phyloP scores from a whole-genome alignment of 768 basidiomycete species.

The Russula brevipes region DNA sequence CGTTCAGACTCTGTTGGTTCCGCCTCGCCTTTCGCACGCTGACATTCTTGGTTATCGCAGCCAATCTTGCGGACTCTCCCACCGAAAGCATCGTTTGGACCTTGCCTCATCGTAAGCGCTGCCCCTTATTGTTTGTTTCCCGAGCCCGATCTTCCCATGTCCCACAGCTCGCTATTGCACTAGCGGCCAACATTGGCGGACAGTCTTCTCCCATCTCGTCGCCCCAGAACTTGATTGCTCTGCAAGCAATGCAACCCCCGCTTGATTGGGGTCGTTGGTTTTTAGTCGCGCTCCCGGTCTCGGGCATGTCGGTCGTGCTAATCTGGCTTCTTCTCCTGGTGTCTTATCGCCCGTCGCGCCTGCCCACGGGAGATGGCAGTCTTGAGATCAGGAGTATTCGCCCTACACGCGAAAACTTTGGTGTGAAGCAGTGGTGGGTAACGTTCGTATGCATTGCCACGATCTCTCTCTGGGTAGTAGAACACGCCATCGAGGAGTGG shows the following conservation, averaged over 20 bases:
- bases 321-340: constrained; percentile 89
- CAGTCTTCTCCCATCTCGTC: constrained; percentile 97
- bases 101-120: constrained; percentile 81
- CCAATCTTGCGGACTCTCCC: constrained; percentile 92
- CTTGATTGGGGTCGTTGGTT: constrained; percentile 94
- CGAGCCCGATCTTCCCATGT: constrained; percentile 1
- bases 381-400: constrained; percentile 83
- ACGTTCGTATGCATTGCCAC: constrained; percentile 75
- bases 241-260: constrained; percentile 77
- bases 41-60: constrained; percentile 37
- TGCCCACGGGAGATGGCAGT: constrained; percentile 68
- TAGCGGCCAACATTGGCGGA: constrained; percentile 98
- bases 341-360: constrained; percentile 69
- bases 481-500: constrained; percentile 63
- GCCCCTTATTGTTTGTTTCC: not conserved
- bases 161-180: constrained; percentile 82
- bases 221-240: constrained; percentile 93
- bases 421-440: constrained; percentile 86
- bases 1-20: constrained; percentile 27
- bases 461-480: constrained; percentile 87
- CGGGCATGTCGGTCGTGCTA: constrained; percentile 73
- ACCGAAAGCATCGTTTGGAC: constrained; percentile 78
- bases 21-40: constrained; percentile 16
- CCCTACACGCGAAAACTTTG: constrained; percentile 77
- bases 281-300: constrained; percentile 87